A percentile compares a stretch with the other conserved stretches of the same genome.
phyloP scores from a whole-genome alignment of 768 basidiomycete species.

The Dictyophora rubrovolvata region DNA sequence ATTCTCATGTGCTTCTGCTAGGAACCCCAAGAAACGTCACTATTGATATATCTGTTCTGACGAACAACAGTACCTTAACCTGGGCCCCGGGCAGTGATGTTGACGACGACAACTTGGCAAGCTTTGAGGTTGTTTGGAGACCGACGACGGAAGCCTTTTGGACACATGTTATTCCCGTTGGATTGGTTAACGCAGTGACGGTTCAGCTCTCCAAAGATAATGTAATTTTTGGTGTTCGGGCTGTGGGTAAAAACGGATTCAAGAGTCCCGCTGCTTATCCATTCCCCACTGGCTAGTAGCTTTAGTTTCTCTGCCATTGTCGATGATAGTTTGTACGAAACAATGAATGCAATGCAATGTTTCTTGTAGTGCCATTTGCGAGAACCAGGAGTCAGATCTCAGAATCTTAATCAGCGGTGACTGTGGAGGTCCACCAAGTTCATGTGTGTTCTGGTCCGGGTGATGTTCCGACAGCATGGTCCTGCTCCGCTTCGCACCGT shows the following conservation, averaged over 20 bases:
- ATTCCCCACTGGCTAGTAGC: conserved; percentile 12
- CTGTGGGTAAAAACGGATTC: conserved; percentile 42
- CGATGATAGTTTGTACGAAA: too few relatives aligned
- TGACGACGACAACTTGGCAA: conserved; percentile 24
- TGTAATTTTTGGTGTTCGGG: conserved; percentile 36
- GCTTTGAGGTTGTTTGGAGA: conserved; percentile 45
- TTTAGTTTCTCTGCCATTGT: neutral
- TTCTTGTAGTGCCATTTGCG: neutral
- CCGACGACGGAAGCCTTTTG: conserved; percentile 36
- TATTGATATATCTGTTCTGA: conserved; percentile 36
- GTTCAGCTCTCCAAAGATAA: conserved; percentile 41
- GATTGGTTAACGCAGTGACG: conserved; percentile 30
- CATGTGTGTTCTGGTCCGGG: neutral
- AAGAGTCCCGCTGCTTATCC: conserved; percentile 38
- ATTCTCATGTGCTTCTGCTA: neutral
- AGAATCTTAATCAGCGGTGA: neutral
- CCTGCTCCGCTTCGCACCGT: conserved; percentile 88
- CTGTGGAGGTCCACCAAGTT: neutral
- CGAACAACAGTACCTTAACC: conserved; percentile 43
- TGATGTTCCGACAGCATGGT: conserved; percentile 28
- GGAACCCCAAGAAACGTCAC: conserved; percentile 36
- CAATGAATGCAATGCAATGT: too few relatives aligned
- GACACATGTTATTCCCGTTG: conserved; percentile 41
- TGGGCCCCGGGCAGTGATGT: conserved; percentile 31
- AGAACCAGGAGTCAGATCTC: neutral